Evolutionary conservation across 441 rosid species (phyloP).

Genomic region (Adansonia grandidieri): DNA sequence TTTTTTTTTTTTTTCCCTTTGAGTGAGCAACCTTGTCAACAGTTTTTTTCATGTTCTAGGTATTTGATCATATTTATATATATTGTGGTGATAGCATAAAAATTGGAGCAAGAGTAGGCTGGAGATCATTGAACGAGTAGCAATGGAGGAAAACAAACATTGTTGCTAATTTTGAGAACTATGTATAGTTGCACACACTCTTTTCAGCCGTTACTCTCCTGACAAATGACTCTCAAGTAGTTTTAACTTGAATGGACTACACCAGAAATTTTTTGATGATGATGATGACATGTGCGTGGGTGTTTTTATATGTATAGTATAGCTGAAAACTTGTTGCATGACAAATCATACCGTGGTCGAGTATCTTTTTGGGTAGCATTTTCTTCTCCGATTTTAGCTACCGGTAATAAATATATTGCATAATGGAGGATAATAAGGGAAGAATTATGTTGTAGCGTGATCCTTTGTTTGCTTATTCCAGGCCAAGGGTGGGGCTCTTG

Average conservation of each 20-base stretch:
- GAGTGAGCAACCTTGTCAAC: not conserved
- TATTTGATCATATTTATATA: not conserved
- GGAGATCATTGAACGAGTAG: not conserved
- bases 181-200: not conserved
- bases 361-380: not conserved
- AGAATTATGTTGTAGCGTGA: conserved; percentile 21
- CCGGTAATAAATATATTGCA: not conserved
- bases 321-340: not conserved
- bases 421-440: not conserved
- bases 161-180: not conserved
- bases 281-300: not conserved
- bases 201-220: not conserved
- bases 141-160: not conserved
- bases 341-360: not conserved
- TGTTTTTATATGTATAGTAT: not conserved
- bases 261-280: not conserved
- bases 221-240: not conserved
- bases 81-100: not conserved
- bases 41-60: not conserved
- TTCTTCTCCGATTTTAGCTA: not conserved
- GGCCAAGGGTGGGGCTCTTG: conserved; percentile 86
- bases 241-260: not conserved
- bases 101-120: not conserved
- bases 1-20: not conserved
- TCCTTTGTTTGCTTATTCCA: conserved; percentile 37